Base-by-base conservation (phyloP, 2,329 filamentous ascomycete species). In the Colletotrichum sp. region DNA sequence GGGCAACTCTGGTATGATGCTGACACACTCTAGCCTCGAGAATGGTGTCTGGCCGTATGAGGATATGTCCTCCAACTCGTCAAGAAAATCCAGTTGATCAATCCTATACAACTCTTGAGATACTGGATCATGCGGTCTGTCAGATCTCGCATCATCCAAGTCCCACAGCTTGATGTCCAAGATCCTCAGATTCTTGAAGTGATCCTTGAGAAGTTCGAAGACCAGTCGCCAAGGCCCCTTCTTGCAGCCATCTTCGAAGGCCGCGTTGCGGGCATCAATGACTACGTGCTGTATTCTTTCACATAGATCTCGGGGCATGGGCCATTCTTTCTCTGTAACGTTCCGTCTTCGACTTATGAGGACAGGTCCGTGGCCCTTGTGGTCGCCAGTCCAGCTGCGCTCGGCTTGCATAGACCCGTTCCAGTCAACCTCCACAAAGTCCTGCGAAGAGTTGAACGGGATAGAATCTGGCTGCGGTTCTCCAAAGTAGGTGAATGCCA, bases 1-100 rank as follows among this genome's bases (percentile, higher is more conserved):
- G 0, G 3, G 6, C 1, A 52, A 10, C n/a, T 52, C 10, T 52
- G 44, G 10, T 52, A 12, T 7, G 4, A 49, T 21, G 0, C 10
- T 12, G 0, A 49, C 3, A 8, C 6, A 49, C 44, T 49, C 10
- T 2, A 49, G n/a, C 3, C 3, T 49, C 10, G 0, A 1, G 44
- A 49, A 49, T 4, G 44, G 44, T 0, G n/a, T 7, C 7, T 13
- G 44, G 10, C 44, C 44, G 10, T 52, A 0, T 0, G n/a, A 21
- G 0, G 44, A 52, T 1, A 52, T 52, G 3, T 52, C 44, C 1
- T 52, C 44, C 2, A 52, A 24, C n/a, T 52, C 44, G 12, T 52
- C n/a, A 1, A 52, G n/a, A 7, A 21, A 13, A 8, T 52, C 44
- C 10, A 52, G 10, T 24, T 52, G 44, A 13, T 52, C 44, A 21